These are phyloP conservation scores for Russula earlei DNA, from an alignment of 768 basidiomycete genomes.

Conservation along the genomic window DNA sequence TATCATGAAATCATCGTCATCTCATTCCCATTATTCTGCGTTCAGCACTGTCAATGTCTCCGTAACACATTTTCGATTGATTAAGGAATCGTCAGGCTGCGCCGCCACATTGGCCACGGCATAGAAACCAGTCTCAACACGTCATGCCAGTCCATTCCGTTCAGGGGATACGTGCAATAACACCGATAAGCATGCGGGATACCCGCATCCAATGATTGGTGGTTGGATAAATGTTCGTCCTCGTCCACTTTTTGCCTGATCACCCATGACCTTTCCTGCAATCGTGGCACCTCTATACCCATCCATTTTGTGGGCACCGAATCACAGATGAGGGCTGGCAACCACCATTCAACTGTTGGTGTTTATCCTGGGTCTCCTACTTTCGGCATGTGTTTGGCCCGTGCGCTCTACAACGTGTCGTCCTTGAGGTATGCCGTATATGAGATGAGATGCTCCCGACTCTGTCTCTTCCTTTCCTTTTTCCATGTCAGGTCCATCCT, in stretches of 20 bases:
- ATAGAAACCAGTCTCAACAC: not conserved
- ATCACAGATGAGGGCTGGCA: not conserved
- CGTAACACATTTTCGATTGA: not conserved
- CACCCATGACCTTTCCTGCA: not conserved
- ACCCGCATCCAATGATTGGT: constrained; percentile 2
- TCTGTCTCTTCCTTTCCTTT: not conserved
- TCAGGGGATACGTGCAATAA: not conserved
- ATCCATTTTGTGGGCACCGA: not conserved
- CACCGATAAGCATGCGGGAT: not conserved
- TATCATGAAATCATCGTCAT: not conserved
- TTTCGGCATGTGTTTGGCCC: not conserved
- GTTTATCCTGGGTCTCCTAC: not conserved
- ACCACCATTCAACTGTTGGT: not conserved
- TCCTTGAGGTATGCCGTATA: constrained; percentile 14
- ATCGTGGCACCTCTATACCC: not conserved
- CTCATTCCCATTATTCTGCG: not conserved
- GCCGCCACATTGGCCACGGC: not conserved
- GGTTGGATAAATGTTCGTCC: not conserved
- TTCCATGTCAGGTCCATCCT: constrained; percentile 4
- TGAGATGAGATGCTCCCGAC: constrained; percentile 3
- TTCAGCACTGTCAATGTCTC: not conserved
- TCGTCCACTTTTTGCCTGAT: not conserved
- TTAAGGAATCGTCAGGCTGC: not conserved
- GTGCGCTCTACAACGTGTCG: constrained; percentile 10
- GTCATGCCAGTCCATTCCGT: not conserved